These are phyloP conservation scores for Gentiana macrophylla DNA, from an alignment of 257 asterid species.

Conservation along the genomic window DNA sequence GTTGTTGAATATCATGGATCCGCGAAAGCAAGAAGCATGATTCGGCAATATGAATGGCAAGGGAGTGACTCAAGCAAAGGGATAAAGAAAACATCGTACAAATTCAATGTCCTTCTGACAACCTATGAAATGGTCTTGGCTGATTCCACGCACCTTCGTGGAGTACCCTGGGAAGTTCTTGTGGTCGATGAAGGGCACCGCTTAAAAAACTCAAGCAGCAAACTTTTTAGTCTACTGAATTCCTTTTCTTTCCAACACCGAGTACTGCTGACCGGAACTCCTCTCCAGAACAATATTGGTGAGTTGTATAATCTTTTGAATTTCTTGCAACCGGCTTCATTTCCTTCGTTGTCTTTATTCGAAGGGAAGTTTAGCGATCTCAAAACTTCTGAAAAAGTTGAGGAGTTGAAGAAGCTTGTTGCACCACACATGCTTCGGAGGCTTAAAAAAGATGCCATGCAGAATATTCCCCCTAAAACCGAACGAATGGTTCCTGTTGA, in stretches of 20 bases:
- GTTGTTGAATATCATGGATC: conserved; percentile 96
- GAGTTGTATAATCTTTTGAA: conserved; percentile 96
- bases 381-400: conserved; percentile 87
- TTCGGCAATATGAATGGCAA: conserved; percentile 96
- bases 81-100: conserved; percentile 50
- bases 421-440: conserved; percentile 99
- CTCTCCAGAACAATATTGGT: conserved; percentile 94
- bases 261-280: conserved; percentile 90
- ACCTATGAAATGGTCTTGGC: conserved; percentile 97
- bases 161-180: conserved; percentile 98
- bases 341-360: conserved; percentile 83
- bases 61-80: conserved; percentile 34
- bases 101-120: conserved; percentile 84
- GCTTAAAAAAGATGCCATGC: conserved; percentile 94
- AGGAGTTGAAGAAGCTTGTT: conserved; percentile 94
- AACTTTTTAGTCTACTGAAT: conserved; percentile 81
- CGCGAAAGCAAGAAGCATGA: conserved; percentile 61
- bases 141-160: conserved; percentile 73
- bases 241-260: conserved; percentile 90
- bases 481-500: conserved; percentile 97
- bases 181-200: conserved; percentile 99
- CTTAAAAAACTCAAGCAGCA: conserved; percentile 75
- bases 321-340: conserved; percentile 81
- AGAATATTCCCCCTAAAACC: conserved; percentile 94
- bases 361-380: conserved; percentile 93